Evolutionary conservation across 2,329 filamentous ascomycete species (phyloP), one percentile per base, ranked within the genome.

Genomic region (Kalaharituber pfeilii): DNA sequence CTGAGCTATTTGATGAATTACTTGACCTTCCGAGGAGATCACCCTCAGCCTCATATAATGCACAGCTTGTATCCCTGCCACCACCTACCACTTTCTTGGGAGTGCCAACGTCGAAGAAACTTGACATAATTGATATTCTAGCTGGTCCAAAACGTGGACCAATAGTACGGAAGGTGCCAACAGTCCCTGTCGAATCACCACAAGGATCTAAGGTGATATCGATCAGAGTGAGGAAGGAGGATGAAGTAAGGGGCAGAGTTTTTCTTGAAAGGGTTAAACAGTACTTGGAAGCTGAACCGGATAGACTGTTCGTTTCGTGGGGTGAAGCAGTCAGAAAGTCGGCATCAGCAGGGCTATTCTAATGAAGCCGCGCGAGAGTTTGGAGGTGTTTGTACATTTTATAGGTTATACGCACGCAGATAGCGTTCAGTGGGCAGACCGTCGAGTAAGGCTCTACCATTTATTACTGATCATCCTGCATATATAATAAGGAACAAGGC

Each of bases 1-100:
- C 87, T 65, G 86, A 94, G 67, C 78, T 98, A 11, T 96, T 96
- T 70, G 81, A 95, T 66, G 80, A 89, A 63, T 75, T 96, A 13
- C 76, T 98, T 6, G 89, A 88, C 8, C 71, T 87, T 20, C 70
- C 76, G 61, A 72, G 76, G 55, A 73, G 70, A 49, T 73, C 77
- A 28, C 74, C 66, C 67, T 78, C 67, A 70, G 87, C 72, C 60
- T 73, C 71, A 75, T 94, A 76, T 67, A 77, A 8, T 87, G 88
- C 1, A 79, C 86, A 65, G 78, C 94, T 70, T 18, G 65, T 86
- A 15, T 71, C 77, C 36, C 66, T 74, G 5, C 64, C 75, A 2
- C 60, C 67, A 11, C 59, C 61, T 51, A 63, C 55, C 29, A 57
- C 54, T 44, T 58, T 49, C 36, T n/a, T n/a, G n/a, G n/a, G n/a